These are phyloP conservation scores for Bretschneidera sinensis DNA, from an alignment of 345 rosid species.

Conservation along the genomic window DNA sequence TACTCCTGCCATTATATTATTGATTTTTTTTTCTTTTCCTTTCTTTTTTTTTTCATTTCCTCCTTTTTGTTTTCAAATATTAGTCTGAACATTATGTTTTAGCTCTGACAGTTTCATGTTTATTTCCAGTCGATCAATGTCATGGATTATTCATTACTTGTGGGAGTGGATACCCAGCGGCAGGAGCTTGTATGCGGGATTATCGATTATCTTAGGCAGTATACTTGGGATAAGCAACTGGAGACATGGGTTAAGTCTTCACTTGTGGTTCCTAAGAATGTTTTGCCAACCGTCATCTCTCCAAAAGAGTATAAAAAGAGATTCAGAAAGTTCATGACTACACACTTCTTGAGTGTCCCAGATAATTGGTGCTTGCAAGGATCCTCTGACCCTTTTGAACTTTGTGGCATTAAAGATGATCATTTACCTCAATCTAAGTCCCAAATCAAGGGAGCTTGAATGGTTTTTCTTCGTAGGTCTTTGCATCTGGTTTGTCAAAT, in stretches of 20 bases:
- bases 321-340: constrained; percentile 91
- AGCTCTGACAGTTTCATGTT: neutral
- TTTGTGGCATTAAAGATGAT: constrained; percentile 31
- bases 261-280: constrained; percentile 73
- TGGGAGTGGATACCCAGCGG: constrained; percentile 67
- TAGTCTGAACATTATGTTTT: neutral
- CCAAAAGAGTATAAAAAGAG: constrained; percentile 88
- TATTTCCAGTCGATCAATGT: constrained; percentile 73
- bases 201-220: constrained; percentile 92
- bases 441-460: constrained; percentile 3
- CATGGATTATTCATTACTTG: constrained; percentile 93
- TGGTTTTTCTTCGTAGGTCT: constrained; percentile 12
- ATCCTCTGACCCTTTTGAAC: constrained; percentile 20
- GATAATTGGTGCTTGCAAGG: constrained; percentile 72
- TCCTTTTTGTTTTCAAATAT: neutral
- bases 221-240: constrained; percentile 94
- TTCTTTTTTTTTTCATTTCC: neutral
- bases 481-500: constrained; percentile 6
- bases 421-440: constrained; percentile 19
- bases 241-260: constrained; percentile 99
- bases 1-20: neutral
- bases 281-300: constrained; percentile 80
- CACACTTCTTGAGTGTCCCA: constrained; percentile 79
- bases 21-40: too few relatives aligned
- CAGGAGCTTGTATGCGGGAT: constrained; percentile 92